These are phyloP conservation scores for Talaromyces borbonicus DNA, from an alignment of 495 filamentous ascomycete genomes.

Conservation along the genomic window DNA sequence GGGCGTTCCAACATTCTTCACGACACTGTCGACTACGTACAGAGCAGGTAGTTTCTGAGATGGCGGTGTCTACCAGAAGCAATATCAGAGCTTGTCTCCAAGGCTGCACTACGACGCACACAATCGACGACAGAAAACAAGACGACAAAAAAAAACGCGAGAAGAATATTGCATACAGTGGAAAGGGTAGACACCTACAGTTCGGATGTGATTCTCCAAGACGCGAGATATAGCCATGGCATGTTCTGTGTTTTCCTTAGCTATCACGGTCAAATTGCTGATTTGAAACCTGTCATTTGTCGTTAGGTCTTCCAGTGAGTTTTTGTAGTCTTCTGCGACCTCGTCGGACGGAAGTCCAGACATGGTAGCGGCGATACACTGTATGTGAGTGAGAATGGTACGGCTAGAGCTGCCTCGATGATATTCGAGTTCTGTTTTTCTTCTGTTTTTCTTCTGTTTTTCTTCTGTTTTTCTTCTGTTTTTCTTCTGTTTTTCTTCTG, in stretches of 20 bases:
- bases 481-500: slow-evolving; percentile 11
- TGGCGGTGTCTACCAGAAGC: slow-evolving; percentile 59
- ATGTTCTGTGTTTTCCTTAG: slow-evolving; percentile 91
- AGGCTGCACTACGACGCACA: slow-evolving; percentile 15
- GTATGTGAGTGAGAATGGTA: slow-evolving; percentile 5
- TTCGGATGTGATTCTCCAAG: slow-evolving; percentile 83
- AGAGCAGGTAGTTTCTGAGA: slow-evolving; percentile 81
- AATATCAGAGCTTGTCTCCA: slow-evolving; percentile 27
- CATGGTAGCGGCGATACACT: slow-evolving; percentile 51
- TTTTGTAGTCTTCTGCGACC: slow-evolving; percentile 89
- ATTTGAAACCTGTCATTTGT: slow-evolving; percentile 88
- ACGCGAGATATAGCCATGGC: slow-evolving; percentile 83
- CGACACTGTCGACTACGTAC: slow-evolving; percentile 97
- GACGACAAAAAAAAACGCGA: no score
- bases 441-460: slow-evolving; percentile 6
- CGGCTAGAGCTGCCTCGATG: slow-evolving; percentile 8
- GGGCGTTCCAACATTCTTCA: slow-evolving; percentile 96
- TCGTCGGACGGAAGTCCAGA: slow-evolving; percentile 66
- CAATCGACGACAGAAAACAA: no score
- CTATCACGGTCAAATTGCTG: slow-evolving; percentile 89
- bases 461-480: slow-evolving; percentile 6
- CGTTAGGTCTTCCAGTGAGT: slow-evolving; percentile 82
- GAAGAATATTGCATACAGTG: no score
- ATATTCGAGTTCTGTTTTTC: slow-evolving; percentile 12
- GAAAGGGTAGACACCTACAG: slow-evolving; percentile 52